Base-by-base conservation (phyloP, 305 asterid species). In the Solanum hybrid region DNA sequence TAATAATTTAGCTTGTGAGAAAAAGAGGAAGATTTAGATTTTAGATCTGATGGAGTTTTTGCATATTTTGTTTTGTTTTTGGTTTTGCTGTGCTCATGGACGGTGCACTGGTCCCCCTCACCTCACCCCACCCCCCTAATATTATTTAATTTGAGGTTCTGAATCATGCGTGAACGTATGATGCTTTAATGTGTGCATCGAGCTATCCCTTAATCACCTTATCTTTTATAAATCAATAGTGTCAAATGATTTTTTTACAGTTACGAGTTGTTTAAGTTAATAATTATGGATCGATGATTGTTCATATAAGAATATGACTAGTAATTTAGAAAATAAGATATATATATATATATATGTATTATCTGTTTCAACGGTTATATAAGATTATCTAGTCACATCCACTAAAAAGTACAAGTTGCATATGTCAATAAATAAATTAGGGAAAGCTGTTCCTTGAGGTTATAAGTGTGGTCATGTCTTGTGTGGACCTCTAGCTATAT, bases 91-190 rank as follows among this genome's bases (percentile, higher is more conserved):
- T 86, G 60, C 71, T 37, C 86, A 36, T 56, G 91, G 89, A 88
- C 89, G 88, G 90, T 91, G 89, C 86, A 79, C 64, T 89, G 89
- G 91, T 20, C 90, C 87, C 14, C 14, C 81, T 11, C 14, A 69
- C 75, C 75, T 7, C 72, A 60, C 79, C n/a, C 31, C 7, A 11
- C 29, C 80, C 32, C 32, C 10, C 34, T 80, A 40, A 29, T 81
- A 46, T 81, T 32, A 77, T 20, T 34, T 73, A 73, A 73, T 16
- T 29, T 73, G n/a, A 73, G 37, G 37, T 73, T 17, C 4, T 27
- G 6, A 13, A 14, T 14, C 11, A 3, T 27, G n/a, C 5, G 12
- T 29, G 24, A 73, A 73, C 3, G n/a, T 16, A 16, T 0, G 5
- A 29, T 73, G n/a, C 3, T 73, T 16, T 31, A 56, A 56, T 6